Percentiles rank a stretch among this genome's conserved stretches.
Conservation (phyloP, 129 eudicot genomes). For the Chrysanthemum seticuspe region DNA sequence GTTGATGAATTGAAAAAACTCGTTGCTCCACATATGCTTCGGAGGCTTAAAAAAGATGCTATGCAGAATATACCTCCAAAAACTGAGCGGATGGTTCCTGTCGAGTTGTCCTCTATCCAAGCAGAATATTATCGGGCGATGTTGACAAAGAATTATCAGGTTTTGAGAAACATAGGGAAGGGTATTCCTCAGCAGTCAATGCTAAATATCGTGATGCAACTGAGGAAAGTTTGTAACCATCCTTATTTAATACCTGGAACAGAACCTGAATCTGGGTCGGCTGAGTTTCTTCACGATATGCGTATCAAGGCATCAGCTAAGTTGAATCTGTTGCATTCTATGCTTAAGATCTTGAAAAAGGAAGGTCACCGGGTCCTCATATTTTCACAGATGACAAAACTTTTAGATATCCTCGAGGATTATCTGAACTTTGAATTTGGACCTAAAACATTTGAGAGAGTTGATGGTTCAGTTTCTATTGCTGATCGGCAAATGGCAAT, state of each 20-base stretch:
- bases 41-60: slow-evolving; percentile 90
- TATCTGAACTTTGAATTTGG: slow-evolving; percentile 86
- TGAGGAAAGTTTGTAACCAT: slow-evolving; percentile 93
- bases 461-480: slow-evolving; percentile 95
- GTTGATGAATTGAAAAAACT: slow-evolving; percentile 92
- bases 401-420: slow-evolving; percentile 93
- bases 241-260: slow-evolving; percentile 95
- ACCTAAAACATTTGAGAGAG: slow-evolving; percentile 80
- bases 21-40: slow-evolving; percentile 96
- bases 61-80: slow-evolving; percentile 97
- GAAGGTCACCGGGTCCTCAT: slow-evolving; percentile 90
- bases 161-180: slow-evolving; percentile 80
- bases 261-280: slow-evolving; percentile 82
- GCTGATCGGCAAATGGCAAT: slow-evolving; percentile 90
- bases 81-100: slow-evolving; percentile 93
- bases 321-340: slow-evolving; percentile 77
- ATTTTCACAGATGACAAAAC: slow-evolving; percentile 97
- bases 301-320: slow-evolving; percentile 95
- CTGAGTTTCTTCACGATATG: slow-evolving; percentile 97
- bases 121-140: slow-evolving; percentile 97
- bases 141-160: slow-evolving; percentile 93
- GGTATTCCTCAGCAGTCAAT: slow-evolving; percentile 89
- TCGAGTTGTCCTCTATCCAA: slow-evolving; percentile 90
- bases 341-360: slow-evolving; percentile 72
- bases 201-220: slow-evolving; percentile 93